Base-by-base conservation (phyloP, 202 grass and related monocot genomes). In the Sporobolus alterniflorus region DNA sequence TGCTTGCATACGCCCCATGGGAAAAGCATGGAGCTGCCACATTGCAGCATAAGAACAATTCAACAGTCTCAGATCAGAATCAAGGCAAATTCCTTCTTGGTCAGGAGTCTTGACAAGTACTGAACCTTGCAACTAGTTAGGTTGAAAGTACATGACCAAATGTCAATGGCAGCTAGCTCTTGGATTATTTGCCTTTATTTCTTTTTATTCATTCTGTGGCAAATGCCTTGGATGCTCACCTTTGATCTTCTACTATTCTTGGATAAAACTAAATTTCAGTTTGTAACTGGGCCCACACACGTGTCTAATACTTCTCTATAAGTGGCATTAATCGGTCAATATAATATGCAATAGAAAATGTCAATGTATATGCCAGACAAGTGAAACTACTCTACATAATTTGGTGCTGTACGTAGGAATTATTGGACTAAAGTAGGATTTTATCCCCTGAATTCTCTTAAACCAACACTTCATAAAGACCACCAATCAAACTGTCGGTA, bases 21-120 rank as follows among this genome's bases (percentile, higher is more conserved):
- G 56, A 1, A 47, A 57, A 29, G 50, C 72, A 77, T 77, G 17
- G 31, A 86, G 26, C 44, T 86, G n/a, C 46, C 16, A 60, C 20
- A 29, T 47, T 79, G 32, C 21, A 76, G 18, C 26, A 79, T 65
- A 78, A 76, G 44, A 43, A 57, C 9, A 75, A 57, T 74, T 80
- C 76, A 54, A 51, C 21, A 75, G 14, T 11, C 31, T 63, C 61
- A 75, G 61, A 89, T 74, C 24, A 79, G 67, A 59, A 72, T 46
- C 67, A 56, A 33, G 25, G 63, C 28, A 74, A 69, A 74, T 74
- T 67, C 75, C 24, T 88, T 50, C 18, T 59, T 11, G 22, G 67
- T 78, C 47, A 79, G 39, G 36, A 78, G 21, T 67, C 61, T 67
- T 63, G 48, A 46, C 17, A 84, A 15, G 18, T 61, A 60, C 60